phyloP scores from a whole-genome alignment of 306 rosid species.

The Prinsepia uniflora region DNA sequence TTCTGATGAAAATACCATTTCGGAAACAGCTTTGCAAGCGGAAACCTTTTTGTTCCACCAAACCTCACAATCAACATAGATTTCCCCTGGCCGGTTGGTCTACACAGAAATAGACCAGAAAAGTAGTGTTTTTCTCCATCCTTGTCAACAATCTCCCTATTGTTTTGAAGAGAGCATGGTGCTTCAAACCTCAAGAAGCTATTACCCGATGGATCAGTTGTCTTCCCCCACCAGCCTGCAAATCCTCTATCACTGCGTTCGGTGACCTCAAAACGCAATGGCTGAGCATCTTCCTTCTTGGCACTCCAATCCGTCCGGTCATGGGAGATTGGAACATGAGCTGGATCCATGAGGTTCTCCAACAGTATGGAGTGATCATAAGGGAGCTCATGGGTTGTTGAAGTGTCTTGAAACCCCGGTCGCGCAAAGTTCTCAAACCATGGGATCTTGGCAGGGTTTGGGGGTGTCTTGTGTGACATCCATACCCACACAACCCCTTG shows the following conservation, averaged over 20 bases:
- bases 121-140: conserved; percentile 63
- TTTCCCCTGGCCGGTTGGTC: conserved; percentile 95
- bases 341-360: conserved; percentile 98
- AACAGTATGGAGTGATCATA: conserved; percentile 93
- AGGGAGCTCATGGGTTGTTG: conserved; percentile 87
- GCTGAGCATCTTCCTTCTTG: conserved; percentile 82
- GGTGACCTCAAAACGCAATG: conserved; percentile 62
- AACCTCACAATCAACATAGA: conserved; percentile 91
- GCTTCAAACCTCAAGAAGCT: conserved; percentile 77
- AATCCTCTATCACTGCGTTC: conserved; percentile 84
- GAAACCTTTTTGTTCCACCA: conserved; percentile 63
- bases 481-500: conserved; percentile 98
- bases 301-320: conserved; percentile 88
- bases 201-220: conserved; percentile 40
- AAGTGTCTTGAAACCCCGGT: conserved; percentile 79
- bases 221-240: conserved; percentile 89
- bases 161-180: conserved; percentile 88
- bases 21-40: conserved; percentile 57
- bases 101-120: conserved; percentile 78
- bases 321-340: conserved; percentile 92
- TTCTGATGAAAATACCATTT: conserved; percentile 93
- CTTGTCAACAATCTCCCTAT: conserved; percentile 49
- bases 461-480: conserved; percentile 78
- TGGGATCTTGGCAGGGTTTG: conserved; percentile 58
- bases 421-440: conserved; percentile 89